These are phyloP conservation scores for Fusarium compactum DNA, from an alignment of 2,329 filamentous ascomycete genomes.

Conservation along the genomic window DNA sequence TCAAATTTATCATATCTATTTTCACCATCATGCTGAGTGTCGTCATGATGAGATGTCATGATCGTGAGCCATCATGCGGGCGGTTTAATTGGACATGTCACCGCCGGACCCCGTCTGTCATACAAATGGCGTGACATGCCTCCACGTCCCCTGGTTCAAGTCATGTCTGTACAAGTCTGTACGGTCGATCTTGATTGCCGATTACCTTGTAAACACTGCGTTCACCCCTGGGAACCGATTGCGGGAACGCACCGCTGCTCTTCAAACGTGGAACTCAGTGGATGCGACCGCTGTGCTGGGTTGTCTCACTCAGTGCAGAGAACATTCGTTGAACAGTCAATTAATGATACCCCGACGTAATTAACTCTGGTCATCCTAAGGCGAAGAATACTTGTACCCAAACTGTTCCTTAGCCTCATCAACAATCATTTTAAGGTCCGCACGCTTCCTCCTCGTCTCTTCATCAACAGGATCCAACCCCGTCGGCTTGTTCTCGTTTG, in stretches of 20 bases:
- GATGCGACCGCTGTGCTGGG: neutral
- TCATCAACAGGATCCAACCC: conserved; percentile 39
- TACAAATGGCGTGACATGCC: neutral
- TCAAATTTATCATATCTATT: conserved; percentile 31
- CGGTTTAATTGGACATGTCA: conserved; percentile 8
- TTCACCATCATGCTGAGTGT: conserved; percentile 18
- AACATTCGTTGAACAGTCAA: neutral
- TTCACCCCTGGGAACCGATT: neutral
- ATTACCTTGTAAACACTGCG: too few species aligned
- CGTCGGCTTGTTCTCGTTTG: conserved; percentile 49
- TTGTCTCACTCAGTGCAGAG: neutral
- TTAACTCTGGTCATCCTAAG: conserved; percentile 42
- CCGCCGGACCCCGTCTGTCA: neutral
- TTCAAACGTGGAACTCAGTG: neutral
- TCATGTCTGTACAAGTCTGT: neutral
- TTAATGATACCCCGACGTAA: neutral
- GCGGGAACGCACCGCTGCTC: neutral
- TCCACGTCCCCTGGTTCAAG: neutral
- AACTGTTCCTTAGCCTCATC: conserved; percentile 60
- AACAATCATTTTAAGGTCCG: conserved; percentile 51
- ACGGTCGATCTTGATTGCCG: neutral
- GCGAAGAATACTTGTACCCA: conserved; percentile 61
- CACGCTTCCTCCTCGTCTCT: conserved; percentile 34
- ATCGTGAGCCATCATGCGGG: conserved; percentile 27
- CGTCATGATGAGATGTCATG: conserved; percentile 34